phyloP scores from a whole-genome alignment of 768 basidiomycete genomes.

The Lactifluus pinguis region DNA sequence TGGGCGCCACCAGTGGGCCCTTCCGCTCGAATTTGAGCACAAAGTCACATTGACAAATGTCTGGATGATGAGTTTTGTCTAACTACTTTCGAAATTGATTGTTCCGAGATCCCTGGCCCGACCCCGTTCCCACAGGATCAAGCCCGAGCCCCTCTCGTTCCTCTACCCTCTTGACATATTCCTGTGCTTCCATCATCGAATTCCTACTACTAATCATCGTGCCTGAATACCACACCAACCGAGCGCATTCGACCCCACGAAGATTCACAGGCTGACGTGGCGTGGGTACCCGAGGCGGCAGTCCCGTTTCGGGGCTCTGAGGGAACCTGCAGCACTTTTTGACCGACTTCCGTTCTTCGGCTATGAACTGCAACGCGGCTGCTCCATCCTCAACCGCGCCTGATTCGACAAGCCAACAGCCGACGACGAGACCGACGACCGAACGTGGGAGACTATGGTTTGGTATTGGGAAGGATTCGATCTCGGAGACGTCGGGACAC shows the following conservation, averaged over 20 bases:
- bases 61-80: no score
- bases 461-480: conserved; percentile 69
- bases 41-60: conserved; percentile 54
- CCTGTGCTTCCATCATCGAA: conserved; percentile 48
- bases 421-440: conserved; percentile 46
- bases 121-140: neutral
- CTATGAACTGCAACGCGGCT: conserved; percentile 57
- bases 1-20: neutral
- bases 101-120: neutral
- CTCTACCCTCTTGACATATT: conserved; percentile 44
- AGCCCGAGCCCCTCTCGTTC: neutral
- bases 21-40: conserved; percentile 44
- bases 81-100: neutral
- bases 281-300: conserved; percentile 51
- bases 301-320: conserved; percentile 79
- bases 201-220: conserved; percentile 33
- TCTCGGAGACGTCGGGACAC: conserved; percentile 36
- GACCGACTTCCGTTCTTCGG: conserved; percentile 61
- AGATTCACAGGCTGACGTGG: conserved; percentile 59
- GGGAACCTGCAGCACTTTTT: conserved; percentile 77
- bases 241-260: conserved; percentile 24
- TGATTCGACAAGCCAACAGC: conserved; percentile 71
- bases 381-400: conserved; percentile 51
- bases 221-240: conserved; percentile 39
- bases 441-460: conserved; percentile 61